Conservation (phyloP, 2,329 filamentous ascomycete species). For the Beauveria sp. region DNA sequence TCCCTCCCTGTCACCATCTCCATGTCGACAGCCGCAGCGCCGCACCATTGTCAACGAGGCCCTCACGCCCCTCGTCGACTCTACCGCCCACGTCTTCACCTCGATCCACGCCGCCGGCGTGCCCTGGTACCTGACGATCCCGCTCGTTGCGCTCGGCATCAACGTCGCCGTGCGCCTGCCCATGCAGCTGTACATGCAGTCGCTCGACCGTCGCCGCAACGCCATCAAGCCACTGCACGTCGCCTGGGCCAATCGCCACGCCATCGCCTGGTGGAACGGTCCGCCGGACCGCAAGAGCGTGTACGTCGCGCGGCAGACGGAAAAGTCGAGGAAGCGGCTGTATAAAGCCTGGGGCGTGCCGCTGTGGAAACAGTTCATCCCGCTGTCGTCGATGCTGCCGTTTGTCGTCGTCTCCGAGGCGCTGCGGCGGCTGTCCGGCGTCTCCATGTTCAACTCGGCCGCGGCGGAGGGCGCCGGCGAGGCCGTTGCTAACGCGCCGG, state of each 20-base stretch:
- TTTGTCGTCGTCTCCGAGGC: constrained; percentile 45
- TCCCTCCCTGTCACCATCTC: neutral
- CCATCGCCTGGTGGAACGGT: neutral
- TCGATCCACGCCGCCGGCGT: constrained; percentile 36
- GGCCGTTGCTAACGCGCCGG: neutral
- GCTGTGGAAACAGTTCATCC: constrained; percentile 36
- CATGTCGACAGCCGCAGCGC: constrained; percentile 13
- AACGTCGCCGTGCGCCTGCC: constrained; percentile 40
- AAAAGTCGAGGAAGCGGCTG: constrained; percentile 26
- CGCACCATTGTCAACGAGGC: constrained; percentile 8
- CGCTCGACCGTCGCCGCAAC: constrained; percentile 23
- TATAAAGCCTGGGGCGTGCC: constrained; percentile 35
- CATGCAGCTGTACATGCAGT: constrained; percentile 32
- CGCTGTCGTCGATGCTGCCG: constrained; percentile 35
- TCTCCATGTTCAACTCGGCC: constrained; percentile 16
- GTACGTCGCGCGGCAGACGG: constrained; percentile 19
- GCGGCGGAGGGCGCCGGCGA: constrained; percentile 4
- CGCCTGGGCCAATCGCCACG: constrained; percentile 26
- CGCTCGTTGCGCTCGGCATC: constrained; percentile 41
- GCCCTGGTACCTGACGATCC: constrained; percentile 49
- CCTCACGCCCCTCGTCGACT: constrained; percentile 20
- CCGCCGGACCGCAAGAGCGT: constrained; percentile 14
- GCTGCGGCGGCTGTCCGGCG: constrained; percentile 37
- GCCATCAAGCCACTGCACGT: constrained; percentile 23
- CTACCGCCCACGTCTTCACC: constrained; percentile 35